Evolutionary conservation across 306 rosid species (phyloP).

Genomic region (Leucaena leucocephala): DNA sequence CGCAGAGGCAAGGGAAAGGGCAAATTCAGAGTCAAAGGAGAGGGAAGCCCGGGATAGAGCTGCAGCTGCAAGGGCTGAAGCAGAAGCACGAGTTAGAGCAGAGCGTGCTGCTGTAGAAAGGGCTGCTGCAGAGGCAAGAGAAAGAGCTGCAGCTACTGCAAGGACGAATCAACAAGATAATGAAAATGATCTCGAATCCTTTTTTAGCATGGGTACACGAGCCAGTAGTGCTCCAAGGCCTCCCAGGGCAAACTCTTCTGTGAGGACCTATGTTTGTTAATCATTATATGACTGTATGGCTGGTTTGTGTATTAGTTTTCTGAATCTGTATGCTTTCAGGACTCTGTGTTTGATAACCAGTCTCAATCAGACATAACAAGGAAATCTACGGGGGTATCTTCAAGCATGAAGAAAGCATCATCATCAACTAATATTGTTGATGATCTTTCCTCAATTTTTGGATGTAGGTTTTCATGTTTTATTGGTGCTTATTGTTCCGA

Average conservation of each 20-base stretch:
- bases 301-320: slow-evolving; percentile 32
- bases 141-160: slow-evolving; percentile 75
- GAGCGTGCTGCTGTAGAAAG: slow-evolving; percentile 85
- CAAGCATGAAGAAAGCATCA: slow-evolving; percentile 75
- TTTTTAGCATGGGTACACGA: slow-evolving; percentile 69
- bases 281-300: slow-evolving; percentile 16
- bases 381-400: slow-evolving; percentile 55
- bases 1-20: slow-evolving; percentile 70
- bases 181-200: slow-evolving; percentile 83
- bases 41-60: slow-evolving; percentile 51
- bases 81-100: slow-evolving; percentile 76
- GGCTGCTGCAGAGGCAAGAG: slow-evolving; percentile 81
- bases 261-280: slow-evolving; percentile 49
- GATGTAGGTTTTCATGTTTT: slow-evolving; percentile 56
- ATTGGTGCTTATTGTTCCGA: slow-evolving; percentile 20
- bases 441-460: slow-evolving; percentile 91
- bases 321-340: slow-evolving; percentile 51
- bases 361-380: slow-evolving; percentile 69
- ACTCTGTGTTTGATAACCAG: slow-evolving; percentile 59
- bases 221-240: slow-evolving; percentile 94
- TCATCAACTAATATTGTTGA: slow-evolving; percentile 83
- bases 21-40: slow-evolving; percentile 61
- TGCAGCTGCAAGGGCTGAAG: slow-evolving; percentile 57
- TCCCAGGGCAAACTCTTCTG: slow-evolving; percentile 73
- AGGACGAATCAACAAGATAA: slow-evolving; percentile 78